Percentiles rank a stretch among this genome's conserved stretches.
These are phyloP conservation scores for Alternaria sp. DNA, from an alignment of 2,329 filamentous ascomycete genomes.

Conservation along the genomic window DNA sequence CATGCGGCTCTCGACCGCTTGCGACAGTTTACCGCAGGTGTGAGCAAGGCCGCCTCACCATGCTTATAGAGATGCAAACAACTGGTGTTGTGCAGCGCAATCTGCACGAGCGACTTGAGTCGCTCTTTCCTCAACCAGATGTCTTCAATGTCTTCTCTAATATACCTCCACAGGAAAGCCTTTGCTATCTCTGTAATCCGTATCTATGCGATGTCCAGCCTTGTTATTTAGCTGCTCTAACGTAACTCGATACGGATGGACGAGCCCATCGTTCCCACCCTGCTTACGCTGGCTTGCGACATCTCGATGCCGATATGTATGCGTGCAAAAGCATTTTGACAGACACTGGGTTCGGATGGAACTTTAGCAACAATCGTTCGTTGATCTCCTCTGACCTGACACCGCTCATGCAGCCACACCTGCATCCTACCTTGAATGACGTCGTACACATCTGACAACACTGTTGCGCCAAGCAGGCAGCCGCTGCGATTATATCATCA, in stretches of 20 bases:
- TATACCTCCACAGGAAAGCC: background rate
- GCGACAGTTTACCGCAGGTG: background rate
- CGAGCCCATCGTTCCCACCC: background rate
- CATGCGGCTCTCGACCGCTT: background rate
- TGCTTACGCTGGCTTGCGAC: background rate
- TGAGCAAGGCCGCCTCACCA: background rate
- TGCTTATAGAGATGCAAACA: too few species aligned
- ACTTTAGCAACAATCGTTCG: background rate
- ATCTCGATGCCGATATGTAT: background rate
- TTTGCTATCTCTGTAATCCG: background rate
- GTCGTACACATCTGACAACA: background rate
- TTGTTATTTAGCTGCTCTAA: background rate
- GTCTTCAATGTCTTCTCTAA: too few species aligned
- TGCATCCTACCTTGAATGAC: background rate
- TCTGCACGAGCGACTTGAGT: too few species aligned
- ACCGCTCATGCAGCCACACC: background rate
- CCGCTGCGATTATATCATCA: background rate
- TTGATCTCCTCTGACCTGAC: background rate
- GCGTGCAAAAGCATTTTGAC: background rate
- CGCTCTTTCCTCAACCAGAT: too few species aligned
- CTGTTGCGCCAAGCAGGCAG: background rate
- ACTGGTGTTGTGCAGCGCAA: too few species aligned
- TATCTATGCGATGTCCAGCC: background rate
- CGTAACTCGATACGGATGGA: background rate
- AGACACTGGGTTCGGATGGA: background rate